A percentile compares a stretch with the other conserved stretches of the same genome.
Evolutionary conservation across 306 rosid species (phyloP).

Genomic region (Casuarina equisetifolia): DNA sequence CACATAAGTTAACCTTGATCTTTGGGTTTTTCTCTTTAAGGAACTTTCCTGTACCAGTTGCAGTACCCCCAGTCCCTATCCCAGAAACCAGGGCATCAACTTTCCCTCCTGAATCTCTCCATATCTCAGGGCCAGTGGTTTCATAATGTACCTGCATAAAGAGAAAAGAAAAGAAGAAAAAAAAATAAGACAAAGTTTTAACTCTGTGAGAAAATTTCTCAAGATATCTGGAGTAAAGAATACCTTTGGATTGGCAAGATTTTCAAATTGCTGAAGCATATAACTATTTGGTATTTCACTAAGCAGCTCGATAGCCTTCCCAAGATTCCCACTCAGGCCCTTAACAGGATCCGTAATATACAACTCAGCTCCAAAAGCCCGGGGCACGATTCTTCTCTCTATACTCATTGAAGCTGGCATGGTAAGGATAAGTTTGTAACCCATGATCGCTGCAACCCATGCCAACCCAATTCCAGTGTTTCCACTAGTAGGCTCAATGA

Average conservation of each 20-base stretch:
- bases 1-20: conserved; percentile 59
- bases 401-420: conserved; percentile 31
- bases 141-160: conserved; percentile 72
- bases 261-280: conserved; percentile 61
- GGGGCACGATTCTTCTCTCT: conserved; percentile 66
- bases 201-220: neutral
- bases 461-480: conserved; percentile 93
- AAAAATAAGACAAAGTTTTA: neutral
- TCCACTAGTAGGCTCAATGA: conserved; percentile 78
- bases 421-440: conserved; percentile 24
- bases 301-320: conserved; percentile 57
- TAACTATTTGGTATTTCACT: conserved; percentile 53
- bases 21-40: conserved; percentile 74
- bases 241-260: conserved; percentile 75
- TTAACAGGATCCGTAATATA: conserved; percentile 60
- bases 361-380: conserved; percentile 86
- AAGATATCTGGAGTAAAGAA: conserved; percentile 7
- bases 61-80: conserved; percentile 84
- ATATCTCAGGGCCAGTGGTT: conserved; percentile 89
- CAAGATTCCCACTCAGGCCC: conserved; percentile 48
- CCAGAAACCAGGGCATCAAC: conserved; percentile 76
- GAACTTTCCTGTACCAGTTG: conserved; percentile 68
- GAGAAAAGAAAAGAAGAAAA: neutral
- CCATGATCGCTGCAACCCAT: conserved; percentile 65
- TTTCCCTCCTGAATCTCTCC: conserved; percentile 77